Percentiles rank a stretch among this genome's conserved stretches.
Conservation (phyloP, 345 rosid genomes). For the Cardamine chenopodiifolia region DNA sequence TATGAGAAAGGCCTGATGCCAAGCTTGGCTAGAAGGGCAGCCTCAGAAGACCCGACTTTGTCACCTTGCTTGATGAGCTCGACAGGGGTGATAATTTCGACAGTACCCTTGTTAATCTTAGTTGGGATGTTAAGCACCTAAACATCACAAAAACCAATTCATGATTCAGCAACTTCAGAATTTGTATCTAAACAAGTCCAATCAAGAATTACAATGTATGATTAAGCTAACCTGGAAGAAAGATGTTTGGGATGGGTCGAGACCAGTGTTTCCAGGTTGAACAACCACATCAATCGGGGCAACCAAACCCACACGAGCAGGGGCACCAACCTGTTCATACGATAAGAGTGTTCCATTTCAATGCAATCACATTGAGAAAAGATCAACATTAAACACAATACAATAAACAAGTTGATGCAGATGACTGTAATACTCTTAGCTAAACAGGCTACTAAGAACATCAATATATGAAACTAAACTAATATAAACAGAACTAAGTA, state of each 20-base stretch:
- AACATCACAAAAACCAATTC: not conserved
- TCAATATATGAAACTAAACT: not conserved
- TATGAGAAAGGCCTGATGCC: conserved; percentile 80
- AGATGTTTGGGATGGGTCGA: conserved; percentile 96
- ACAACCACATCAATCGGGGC: conserved; percentile 97
- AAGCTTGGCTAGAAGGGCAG: conserved; percentile 74
- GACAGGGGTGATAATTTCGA: conserved; percentile 81
- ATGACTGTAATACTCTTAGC: not conserved
- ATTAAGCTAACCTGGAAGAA: conserved; percentile 73
- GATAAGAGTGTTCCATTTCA: not conserved
- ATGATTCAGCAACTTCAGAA: not conserved
- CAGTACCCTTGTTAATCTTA: conserved; percentile 88
- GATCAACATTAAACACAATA: not conserved
- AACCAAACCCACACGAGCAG: conserved; percentile 98
- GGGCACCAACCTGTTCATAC: conserved; percentile 88
- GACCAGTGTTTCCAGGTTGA: conserved; percentile 98
- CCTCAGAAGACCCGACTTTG: conserved; percentile 83
- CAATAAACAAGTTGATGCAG: not conserved
- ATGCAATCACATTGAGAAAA: not conserved
- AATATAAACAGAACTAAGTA: not conserved
- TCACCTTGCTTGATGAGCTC: conserved; percentile 82
- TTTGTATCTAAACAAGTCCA: not conserved
- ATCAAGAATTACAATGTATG: not conserved
- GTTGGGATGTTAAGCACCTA: conserved; percentile 81
- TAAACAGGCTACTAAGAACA: not conserved